A percentile compares a stretch with the other conserved stretches of the same genome.
Conservation (phyloP, 148 eudicot species). For the Nepenthes gracilis region DNA sequence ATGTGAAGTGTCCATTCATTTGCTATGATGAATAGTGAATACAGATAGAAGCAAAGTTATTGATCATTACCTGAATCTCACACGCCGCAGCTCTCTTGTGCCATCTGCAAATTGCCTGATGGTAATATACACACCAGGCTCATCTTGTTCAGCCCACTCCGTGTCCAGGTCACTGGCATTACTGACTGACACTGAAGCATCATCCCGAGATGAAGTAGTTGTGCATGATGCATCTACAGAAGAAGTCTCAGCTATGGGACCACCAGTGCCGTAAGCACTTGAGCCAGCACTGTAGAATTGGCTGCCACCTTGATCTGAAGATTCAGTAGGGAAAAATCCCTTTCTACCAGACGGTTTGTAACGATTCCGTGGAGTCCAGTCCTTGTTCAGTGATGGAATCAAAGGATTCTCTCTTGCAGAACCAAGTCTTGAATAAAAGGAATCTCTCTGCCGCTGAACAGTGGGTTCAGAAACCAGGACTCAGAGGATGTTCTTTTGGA, state of each 20-base stretch:
- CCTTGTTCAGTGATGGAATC: slow-evolving; percentile 58
- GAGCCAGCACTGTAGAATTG: slow-evolving; percentile 3
- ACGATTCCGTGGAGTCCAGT: slow-evolving; percentile 70
- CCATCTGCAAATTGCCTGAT: slow-evolving; percentile 87
- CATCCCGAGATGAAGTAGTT: slow-evolving; percentile 77
- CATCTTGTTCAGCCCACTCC: slow-evolving; percentile 95
- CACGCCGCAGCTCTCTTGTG: slow-evolving; percentile 78
- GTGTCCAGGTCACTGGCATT: slow-evolving; percentile 89
- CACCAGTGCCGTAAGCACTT: slow-evolving; percentile 5
- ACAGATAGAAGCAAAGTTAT: not conserved
- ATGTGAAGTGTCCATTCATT: too few relatives aligned
- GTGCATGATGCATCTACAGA: slow-evolving; percentile 78
- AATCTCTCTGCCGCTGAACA: slow-evolving; percentile 55
- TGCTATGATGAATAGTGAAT: too few relatives aligned
- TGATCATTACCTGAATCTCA: slow-evolving; percentile 75
- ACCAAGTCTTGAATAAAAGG: slow-evolving; percentile 70
- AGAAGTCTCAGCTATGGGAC: slow-evolving; percentile 30
- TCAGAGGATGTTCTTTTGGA: not conserved
- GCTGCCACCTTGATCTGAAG: slow-evolving; percentile 30
- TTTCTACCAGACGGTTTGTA: slow-evolving; percentile 50
- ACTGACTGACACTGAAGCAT: slow-evolving; percentile 74
- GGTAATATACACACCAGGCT: slow-evolving; percentile 87
- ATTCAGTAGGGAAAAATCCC: slow-evolving; percentile 41
- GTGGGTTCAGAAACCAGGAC: not conserved
- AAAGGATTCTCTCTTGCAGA: slow-evolving; percentile 74